phyloP scores from a whole-genome alignment of 257 asterid genomes.

The Schizonepeta tenuifolia region DNA sequence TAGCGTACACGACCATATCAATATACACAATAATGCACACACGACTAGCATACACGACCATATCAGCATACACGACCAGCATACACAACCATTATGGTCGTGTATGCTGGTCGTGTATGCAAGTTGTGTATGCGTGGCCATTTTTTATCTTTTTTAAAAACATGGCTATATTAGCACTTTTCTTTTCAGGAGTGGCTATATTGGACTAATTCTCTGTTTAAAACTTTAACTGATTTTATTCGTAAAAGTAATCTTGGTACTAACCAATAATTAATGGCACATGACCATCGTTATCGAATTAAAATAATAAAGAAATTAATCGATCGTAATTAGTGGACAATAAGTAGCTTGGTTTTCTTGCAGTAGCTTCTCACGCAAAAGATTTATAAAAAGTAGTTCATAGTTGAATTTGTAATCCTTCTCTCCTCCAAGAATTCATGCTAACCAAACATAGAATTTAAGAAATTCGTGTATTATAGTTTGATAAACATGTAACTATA shows the following conservation, averaged over 20 bases:
- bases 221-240: not conserved
- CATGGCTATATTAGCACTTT: too few species aligned
- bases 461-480: constrained; percentile 12
- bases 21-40: too few species aligned
- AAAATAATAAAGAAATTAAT: constrained; percentile 25
- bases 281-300: constrained; percentile 31
- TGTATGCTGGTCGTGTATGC: too few species aligned
- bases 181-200: too few species aligned
- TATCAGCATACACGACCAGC: too few species aligned
- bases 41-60: too few species aligned
- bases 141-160: too few species aligned
- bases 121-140: too few species aligned
- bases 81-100: too few species aligned
- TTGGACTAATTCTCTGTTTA: too few species aligned
- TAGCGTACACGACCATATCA: too few species aligned
- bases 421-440: constrained; percentile 21
- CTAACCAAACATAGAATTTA: constrained; percentile 25
- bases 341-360: constrained; percentile 40
- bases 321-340: constrained; percentile 36
- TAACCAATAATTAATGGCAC: constrained; percentile 27
- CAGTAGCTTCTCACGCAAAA: constrained; percentile 57
- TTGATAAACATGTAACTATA: not conserved
- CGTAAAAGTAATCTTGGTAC: not conserved
- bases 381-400: constrained; percentile 32
- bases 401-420: constrained; percentile 25